These are phyloP conservation scores for Alternaria longipes DNA, from an alignment of 2,329 filamentous ascomycete species.

Conservation along the genomic window DNA sequence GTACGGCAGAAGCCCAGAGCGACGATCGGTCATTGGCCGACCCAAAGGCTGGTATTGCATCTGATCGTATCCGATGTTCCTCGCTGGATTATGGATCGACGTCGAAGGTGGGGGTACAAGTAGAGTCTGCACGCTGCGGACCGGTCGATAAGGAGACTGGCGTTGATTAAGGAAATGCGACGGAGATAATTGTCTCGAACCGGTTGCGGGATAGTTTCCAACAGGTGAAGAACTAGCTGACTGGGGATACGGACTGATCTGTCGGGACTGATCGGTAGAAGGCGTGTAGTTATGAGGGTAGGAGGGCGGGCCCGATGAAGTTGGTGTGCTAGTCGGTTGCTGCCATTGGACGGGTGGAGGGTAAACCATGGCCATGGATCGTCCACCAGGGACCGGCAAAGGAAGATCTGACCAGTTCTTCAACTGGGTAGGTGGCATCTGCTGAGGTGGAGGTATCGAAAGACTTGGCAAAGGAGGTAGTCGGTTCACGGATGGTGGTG, in stretches of 20 bases:
- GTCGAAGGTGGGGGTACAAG: conserved; percentile 84
- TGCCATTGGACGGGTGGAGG: conserved; percentile 65
- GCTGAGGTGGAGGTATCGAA: conserved; percentile 65
- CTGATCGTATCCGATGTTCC: conserved; percentile 56
- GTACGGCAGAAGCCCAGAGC: conserved; percentile 57
- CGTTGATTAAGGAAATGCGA: conserved; percentile 87
- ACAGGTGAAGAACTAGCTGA: conserved; percentile 73
- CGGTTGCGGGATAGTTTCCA: conserved; percentile 69
- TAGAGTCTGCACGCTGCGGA: conserved; percentile 89
- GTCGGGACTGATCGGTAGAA: conserved; percentile 54
- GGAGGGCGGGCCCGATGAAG: conserved; percentile 39
- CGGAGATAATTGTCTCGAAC: conserved; percentile 81
- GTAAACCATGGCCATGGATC: conserved; percentile 82
- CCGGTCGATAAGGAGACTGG: conserved; percentile 90
- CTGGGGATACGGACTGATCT: conserved; percentile 61
- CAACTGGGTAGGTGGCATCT: conserved; percentile 39
- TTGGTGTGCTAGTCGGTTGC: conserved; percentile 53
- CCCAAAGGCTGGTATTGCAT: conserved; percentile 63
- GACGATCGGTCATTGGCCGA: conserved; percentile 56
- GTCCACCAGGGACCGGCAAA: conserved; percentile 63
- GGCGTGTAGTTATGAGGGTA: conserved; percentile 43
- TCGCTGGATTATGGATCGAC: conserved; percentile 69
- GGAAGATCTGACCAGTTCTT: conserved; percentile 57
- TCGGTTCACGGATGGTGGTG: conserved; percentile 53
- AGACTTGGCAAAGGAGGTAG: conserved; percentile 77